Conservation (phyloP, 441 rosid genomes). For the Raphanus hybrid region DNA sequence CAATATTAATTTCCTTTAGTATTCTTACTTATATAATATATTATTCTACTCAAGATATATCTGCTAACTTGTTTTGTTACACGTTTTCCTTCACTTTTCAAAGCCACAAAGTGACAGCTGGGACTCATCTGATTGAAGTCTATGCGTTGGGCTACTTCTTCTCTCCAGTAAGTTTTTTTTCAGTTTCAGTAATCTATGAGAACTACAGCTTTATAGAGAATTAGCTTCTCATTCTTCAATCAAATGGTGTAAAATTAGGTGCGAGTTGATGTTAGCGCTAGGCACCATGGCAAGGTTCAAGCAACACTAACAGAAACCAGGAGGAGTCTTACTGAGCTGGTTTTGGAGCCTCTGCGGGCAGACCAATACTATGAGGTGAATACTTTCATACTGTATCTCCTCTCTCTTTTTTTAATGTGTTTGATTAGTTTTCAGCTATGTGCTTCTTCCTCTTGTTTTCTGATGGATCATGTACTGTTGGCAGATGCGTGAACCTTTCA, state of each 20-base stretch:
- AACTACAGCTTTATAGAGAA: no score
- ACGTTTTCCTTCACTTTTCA: slow-evolving; percentile 59
- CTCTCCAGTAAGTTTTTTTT: slow-evolving; percentile 73
- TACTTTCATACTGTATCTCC: slow-evolving; percentile 14
- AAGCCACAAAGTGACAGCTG: slow-evolving; percentile 87
- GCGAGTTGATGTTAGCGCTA: slow-evolving; percentile 96
- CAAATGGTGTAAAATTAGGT: slow-evolving; percentile 54
- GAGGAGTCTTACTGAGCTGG: slow-evolving; percentile 83
- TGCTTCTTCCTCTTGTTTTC: slow-evolving; percentile 13
- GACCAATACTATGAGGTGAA: slow-evolving; percentile 93
- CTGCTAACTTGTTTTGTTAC: slow-evolving; percentile 4
- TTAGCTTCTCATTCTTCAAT: slow-evolving; percentile 19
- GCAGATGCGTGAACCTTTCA: slow-evolving; percentile 95
- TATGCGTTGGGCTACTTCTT: slow-evolving; percentile 86
- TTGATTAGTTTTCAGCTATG: slow-evolving; percentile 14
- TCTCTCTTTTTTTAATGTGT: neutral
- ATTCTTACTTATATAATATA: neutral
- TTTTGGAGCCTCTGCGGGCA: slow-evolving; percentile 80
- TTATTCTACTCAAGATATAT: neutral
- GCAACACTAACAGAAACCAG: slow-evolving; percentile 96
- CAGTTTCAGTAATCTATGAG: slow-evolving; percentile 12
- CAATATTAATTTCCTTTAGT: neutral
- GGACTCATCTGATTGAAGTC: slow-evolving; percentile 97
- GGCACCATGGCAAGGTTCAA: slow-evolving; percentile 94
- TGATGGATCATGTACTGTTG: slow-evolving; percentile 28